Evolutionary conservation across 2,329 filamentous ascomycete genomes (phyloP), one percentile per base, ranked within the genome.

Genomic region (Decorospora gaudefroyi): DNA sequence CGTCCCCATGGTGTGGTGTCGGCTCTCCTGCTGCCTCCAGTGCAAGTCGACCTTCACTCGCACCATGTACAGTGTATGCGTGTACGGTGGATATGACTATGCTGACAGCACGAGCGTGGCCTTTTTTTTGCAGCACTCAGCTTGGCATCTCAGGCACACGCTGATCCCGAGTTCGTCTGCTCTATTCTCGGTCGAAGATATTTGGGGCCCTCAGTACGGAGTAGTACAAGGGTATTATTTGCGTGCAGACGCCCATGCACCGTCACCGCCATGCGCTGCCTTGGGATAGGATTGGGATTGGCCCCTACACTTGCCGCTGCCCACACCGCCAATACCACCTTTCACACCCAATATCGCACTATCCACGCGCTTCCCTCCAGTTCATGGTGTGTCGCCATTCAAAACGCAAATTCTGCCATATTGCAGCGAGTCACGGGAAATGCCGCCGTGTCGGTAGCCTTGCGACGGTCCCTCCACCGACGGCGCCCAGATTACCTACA

Each of bases 151-250:
- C 36, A 39, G 46, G 46, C 28, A 43, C 45, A 22, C 32, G 39
- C 32, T 27, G 39, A 43, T 32, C 22, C 13, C 30, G 23, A 38
- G 40, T n/a, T n/a, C n/a, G n/a, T n/a, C n/a, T n/a, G 39, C 39
- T 43, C 28, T 31, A 48, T 38, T 44, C 45, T 45, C 45, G 45
- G 45, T 13, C 33, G 19, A 36, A 35, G 27, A 29, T 17, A 9
- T 13, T 12, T 16, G 17, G 13, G 15, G 12, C 19, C 31, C 28
- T 28, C 21, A n/a, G n/a, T n/a, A n/a, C n/a, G n/a, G n/a, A n/a
- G n/a, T n/a, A n/a, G n/a, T n/a, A n/a, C n/a, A n/a, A n/a, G n/a
- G n/a, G n/a, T n/a, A n/a, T n/a, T n/a, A n/a, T 25, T 33, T 21
- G 17, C 32, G n/a, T 46, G 36, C 36, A 30, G 26, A 26, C 15